Base-by-base conservation (phyloP, 164 flowering plant species). In the Amborella trichopoda region DNA sequence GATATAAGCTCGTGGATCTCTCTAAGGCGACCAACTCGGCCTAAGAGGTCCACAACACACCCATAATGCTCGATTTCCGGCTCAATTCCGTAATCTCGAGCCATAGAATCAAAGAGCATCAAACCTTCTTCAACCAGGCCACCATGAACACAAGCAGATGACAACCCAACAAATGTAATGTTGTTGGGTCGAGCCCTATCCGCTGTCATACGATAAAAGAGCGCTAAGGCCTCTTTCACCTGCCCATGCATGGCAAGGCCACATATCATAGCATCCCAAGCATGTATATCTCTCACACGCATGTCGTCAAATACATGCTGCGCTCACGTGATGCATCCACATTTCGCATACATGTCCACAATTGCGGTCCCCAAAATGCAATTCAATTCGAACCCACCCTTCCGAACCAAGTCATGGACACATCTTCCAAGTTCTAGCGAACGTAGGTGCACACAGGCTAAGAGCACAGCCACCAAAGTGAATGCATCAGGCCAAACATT, bases 61-160 rank as follows among this genome's bases (percentile, higher is more conserved):
- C 82, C 81, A 58, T 76, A 76, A 44, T 81, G 83, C 54, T 74
- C 73, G 79, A 73, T 69, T 48, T 66, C 60, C 38, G 81, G 81
- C 19, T 48, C 58, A 46, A 81, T 2, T 9, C 67, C 67, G 37
- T 74, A 74, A 16, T 18, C 41, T 26, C 63, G 54, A 37, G 62
- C 61, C 83, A 81, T 78, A 14, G 32, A 33, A 6, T 55, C 54
- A 49, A 81, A 78, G 52, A 65, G 64, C 6, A 53, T 38, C 23
- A 74, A 65, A 20, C 85, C 90, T 26, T 74, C 66, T 14, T 76
- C 76, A 13, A 78, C 73, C 68, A 74, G 28, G 12, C 86, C 83
- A 36, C 74, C 70, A 59, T 76, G 81, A 67, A 83, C 78, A 48
- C 86, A 81, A 47, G 83, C 90, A 62, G 66, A 71, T 45, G 78